Base-by-base conservation (phyloP, 2,329 filamentous ascomycete species). In the Penicillium frequentans region DNA sequence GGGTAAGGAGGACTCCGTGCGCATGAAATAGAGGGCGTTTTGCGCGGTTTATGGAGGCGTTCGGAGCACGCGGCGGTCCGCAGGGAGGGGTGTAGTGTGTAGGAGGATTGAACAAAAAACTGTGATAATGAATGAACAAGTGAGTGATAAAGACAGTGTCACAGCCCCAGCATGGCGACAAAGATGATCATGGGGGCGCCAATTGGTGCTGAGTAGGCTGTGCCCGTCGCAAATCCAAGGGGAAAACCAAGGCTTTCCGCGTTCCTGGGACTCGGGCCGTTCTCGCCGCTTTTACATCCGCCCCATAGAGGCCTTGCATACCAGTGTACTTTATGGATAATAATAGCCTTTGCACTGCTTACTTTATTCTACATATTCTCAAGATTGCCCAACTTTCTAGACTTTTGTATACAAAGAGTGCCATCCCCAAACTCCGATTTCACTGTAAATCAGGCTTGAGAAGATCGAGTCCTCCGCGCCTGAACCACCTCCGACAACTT, bases 161-260 rank as follows among this genome's bases (percentile, higher is more conserved):
- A 53, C 31, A 51, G 45, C 43, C 39, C 31, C 57, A 54, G 42
- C 54, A 59, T 54, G 52, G 52, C 31, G 49, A 56, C 24, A 44
- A 52, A 14, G 4, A 48, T 10, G 23, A 45, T 52, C 55, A 44
- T 52, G 35, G 47, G 46, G 44, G 44, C 49, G 47, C 50, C 57
- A 57, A 59, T 54, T 46, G 53, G 49, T 56, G 52, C 37, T 51
- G 50, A 54, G 43, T 49, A 51, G 54, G 54, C 54, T 52, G 46
- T 37, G 55, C 33, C 27, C n/a, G 46, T 29, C 44, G 57, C 47
- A 56, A 57, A 44, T 49, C 49, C 49, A 54, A 59, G 52, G 54
- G 56, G 56, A 56, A 42, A 42, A 45, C 21, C 16, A 56, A 31
- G 26, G 33, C 35, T 50, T 35, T 44, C 44, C 56, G 49, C 52